A percentile compares a stretch with the other conserved stretches of the same genome.
Evolutionary conservation across 495 filamentous ascomycete genomes (phyloP).

Genomic region (Tricharina praecox): DNA sequence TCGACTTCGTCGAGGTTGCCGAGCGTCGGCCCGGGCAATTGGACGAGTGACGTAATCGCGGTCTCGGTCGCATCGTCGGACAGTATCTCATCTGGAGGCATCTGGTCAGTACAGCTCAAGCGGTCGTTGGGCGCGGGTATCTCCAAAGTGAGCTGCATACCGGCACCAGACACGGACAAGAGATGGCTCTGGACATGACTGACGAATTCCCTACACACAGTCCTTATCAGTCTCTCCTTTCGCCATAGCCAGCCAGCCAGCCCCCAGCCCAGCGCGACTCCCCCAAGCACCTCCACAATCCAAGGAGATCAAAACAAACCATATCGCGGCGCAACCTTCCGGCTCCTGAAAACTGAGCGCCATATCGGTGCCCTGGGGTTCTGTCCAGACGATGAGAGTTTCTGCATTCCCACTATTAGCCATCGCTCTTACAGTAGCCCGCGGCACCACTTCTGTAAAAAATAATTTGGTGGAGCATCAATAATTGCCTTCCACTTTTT

Average conservation of each 20-base stretch:
- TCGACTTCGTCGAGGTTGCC: constrained; percentile 70
- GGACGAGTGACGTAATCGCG: constrained; percentile 37
- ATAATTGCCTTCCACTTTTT: constrained; percentile 3
- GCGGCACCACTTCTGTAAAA: not conserved
- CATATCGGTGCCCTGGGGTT: constrained; percentile 76
- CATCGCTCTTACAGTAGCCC: constrained; percentile 1
- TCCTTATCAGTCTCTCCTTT: not conserved
- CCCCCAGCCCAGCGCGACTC: no score
- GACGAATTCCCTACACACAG: constrained; percentile 78
- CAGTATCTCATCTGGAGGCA: constrained; percentile 57
- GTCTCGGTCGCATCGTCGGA: constrained; percentile 52
- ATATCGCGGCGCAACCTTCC: constrained; percentile 82
- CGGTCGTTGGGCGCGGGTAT: not conserved
- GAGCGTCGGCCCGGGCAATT: constrained; percentile 58
- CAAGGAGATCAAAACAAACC: constrained; percentile 39
- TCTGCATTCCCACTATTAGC: constrained; percentile 37
- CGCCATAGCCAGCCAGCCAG: constrained; percentile 5
- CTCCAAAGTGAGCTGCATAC: constrained; percentile 10
- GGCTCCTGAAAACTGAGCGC: constrained; percentile 96
- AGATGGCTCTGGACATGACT: constrained; percentile 61
- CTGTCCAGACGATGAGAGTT: constrained; percentile 96
- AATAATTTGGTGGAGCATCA: not conserved
- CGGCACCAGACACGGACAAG: constrained; percentile 21
- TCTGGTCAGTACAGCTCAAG: constrained; percentile 11
- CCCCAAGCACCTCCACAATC: no score